Percentiles rank a stretch among this genome's conserved stretches.
These are phyloP conservation scores for Barnettozyma sp. DNA, from an alignment of 805 yeast species.

Conservation along the genomic window DNA sequence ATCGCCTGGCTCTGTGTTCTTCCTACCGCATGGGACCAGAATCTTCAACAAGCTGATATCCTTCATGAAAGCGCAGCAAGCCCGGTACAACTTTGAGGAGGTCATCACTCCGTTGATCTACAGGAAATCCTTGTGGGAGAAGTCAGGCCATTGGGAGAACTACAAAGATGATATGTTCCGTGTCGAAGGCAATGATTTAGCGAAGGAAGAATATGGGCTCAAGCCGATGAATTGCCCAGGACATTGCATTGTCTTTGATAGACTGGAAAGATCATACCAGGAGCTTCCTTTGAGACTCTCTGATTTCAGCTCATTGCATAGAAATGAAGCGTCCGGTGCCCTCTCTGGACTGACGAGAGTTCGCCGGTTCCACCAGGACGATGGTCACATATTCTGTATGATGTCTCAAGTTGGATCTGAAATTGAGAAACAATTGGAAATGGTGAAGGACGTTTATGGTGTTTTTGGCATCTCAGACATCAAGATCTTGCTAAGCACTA, in stretches of 20 bases:
- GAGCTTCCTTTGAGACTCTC: conserved; percentile 82
- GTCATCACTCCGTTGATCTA: conserved; percentile 89
- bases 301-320: conserved; percentile 86
- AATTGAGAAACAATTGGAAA: conserved; percentile 60
- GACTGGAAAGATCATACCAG: conserved; percentile 71
- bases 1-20: conserved; percentile 90
- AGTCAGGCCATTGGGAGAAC: conserved; percentile 93
- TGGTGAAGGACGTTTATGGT: conserved; percentile 69
- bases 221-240: conserved; percentile 98
- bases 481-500: conserved; percentile 69
- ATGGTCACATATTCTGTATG: conserved; percentile 92
- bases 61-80: conserved; percentile 83
- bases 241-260: conserved; percentile 77
- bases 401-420: conserved; percentile 69
- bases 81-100: conserved; percentile 78
- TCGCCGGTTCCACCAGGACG: conserved; percentile 95
- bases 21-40: conserved; percentile 87
- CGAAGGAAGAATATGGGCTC: conserved; percentile 57
- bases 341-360: conserved; percentile 89
- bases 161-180: conserved; percentile 92
- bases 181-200: conserved; percentile 51
- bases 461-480: conserved; percentile 43
- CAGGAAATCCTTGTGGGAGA: conserved; percentile 78
- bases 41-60: conserved; percentile 70
- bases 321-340: conserved; percentile 95